Conservation (phyloP, 192 early-diverging fungal species). For the Spinellus fusiger region DNA sequence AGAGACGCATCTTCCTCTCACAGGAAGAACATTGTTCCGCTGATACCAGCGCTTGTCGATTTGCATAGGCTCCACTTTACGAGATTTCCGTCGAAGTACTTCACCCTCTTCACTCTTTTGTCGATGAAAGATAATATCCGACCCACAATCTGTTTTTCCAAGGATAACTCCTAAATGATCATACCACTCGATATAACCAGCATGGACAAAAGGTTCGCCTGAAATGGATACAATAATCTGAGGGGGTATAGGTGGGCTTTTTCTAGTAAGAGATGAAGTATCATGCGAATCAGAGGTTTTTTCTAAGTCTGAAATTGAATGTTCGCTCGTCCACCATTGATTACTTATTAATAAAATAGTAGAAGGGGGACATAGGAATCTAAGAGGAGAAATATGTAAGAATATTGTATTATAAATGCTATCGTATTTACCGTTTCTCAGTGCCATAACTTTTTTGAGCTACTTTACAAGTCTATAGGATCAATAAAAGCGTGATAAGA, state of each 20-base stretch:
- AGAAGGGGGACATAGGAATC: constrained; percentile 76
- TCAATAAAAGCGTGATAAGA: background rate
- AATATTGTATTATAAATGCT: constrained; percentile 2
- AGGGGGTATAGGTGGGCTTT: constrained; percentile 22
- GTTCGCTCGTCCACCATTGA: constrained; percentile 58
- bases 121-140: background rate
- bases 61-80: background rate
- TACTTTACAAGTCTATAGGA: constrained; percentile 60
- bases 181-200: constrained; percentile 45
- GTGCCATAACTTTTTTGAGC: constrained; percentile 92
- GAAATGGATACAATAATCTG: constrained; percentile 48
- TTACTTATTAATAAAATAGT: constrained; percentile 68
- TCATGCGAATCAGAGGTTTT: background rate
- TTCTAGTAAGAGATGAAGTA: too few relatives aligned
- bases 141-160: constrained; percentile 32
- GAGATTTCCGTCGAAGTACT: background rate
- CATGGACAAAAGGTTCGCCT: constrained; percentile 29
- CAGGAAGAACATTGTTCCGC: constrained; percentile 1
- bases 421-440: constrained; percentile 66
- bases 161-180: constrained; percentile 35
- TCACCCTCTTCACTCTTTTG: background rate
- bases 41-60: constrained; percentile 5
- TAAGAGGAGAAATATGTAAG: constrained; percentile 7
- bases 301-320: background rate
- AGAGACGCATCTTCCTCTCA: constrained; percentile 49